Evolutionary conservation across 2,329 filamentous ascomycete genomes (phyloP).

Genomic region (Diatrype stigma): DNA sequence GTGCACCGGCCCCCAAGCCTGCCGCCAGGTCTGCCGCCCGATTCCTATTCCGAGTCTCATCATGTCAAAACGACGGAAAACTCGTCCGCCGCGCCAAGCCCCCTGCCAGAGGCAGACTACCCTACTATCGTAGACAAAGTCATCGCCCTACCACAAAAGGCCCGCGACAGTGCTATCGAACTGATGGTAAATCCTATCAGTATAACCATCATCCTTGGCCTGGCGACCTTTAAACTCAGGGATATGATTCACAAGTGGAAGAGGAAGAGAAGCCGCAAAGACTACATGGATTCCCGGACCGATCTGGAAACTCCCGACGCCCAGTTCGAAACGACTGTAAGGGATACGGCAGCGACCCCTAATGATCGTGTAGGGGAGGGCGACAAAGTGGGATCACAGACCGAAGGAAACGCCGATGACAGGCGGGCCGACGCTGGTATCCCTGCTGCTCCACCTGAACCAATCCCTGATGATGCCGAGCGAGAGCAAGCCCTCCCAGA

Average conservation of each 20-base stretch:
- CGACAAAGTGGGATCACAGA: neutral
- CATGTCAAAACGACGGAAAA: slow-evolving; percentile 24
- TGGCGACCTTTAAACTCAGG: slow-evolving; percentile 42
- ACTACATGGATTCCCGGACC: neutral
- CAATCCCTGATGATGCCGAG: slow-evolving; percentile 5
- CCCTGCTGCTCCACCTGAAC: slow-evolving; percentile 13
- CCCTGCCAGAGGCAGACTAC: slow-evolving; percentile 27
- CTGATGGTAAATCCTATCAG: slow-evolving; percentile 37
- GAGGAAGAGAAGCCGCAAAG: slow-evolving; percentile 5
- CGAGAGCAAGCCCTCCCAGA: slow-evolving; percentile 23
- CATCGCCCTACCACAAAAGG: slow-evolving; percentile 46
- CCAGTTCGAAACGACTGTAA: neutral
- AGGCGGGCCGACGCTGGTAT: slow-evolving; percentile 12
- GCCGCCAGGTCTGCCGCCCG: slow-evolving; percentile 28
- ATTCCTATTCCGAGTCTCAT: slow-evolving; percentile 15
- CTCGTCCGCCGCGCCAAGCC: slow-evolving; percentile 27
- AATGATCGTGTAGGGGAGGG: neutral
- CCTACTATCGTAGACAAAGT: slow-evolving; percentile 46
- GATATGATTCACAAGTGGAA: slow-evolving; percentile 31
- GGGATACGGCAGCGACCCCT: neutral
- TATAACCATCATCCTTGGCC: slow-evolving; percentile 27
- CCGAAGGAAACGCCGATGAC: slow-evolving; percentile 6
- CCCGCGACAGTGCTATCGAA: slow-evolving; percentile 47
- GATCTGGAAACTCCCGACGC: neutral
- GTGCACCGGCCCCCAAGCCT: slow-evolving; percentile 34